These are phyloP conservation scores for Dillenia suffruticosa DNA, from an alignment of 164 flowering plant genomes.

Conservation along the genomic window DNA sequence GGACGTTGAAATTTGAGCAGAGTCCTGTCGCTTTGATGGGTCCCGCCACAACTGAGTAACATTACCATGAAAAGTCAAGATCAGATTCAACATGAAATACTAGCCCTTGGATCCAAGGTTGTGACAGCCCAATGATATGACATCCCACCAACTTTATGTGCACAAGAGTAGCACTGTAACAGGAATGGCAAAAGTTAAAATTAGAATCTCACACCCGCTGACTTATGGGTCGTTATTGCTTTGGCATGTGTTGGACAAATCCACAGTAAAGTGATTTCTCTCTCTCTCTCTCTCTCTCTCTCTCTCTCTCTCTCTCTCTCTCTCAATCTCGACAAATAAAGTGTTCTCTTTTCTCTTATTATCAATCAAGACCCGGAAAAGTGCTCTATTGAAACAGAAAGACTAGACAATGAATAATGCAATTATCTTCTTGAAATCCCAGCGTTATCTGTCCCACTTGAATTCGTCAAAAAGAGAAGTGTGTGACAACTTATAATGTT, in stretches of 20 bases:
- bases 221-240: slow-evolving; percentile 6
- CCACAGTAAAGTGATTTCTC: slow-evolving; percentile 6
- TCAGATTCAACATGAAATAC: background rate
- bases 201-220: slow-evolving; percentile 15
- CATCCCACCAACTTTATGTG: background rate
- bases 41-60: too few relatives aligned
- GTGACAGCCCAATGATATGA: background rate
- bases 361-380: too few relatives aligned
- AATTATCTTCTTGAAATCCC: slow-evolving; percentile 11
- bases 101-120: background rate
- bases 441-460: slow-evolving; percentile 1
- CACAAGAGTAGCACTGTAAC: background rate
- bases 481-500: background rate
- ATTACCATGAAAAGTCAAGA: too few relatives aligned
- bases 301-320: background rate
- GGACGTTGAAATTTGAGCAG: too few relatives aligned
- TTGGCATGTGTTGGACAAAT: slow-evolving; percentile 4
- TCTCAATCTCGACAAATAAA: slow-evolving; percentile 6
- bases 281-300: background rate
- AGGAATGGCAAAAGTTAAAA: too few relatives aligned
- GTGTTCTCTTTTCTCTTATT: slow-evolving; percentile 3
- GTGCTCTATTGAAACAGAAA: too few relatives aligned
- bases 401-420: slow-evolving; percentile 10
- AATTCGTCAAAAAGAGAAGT: background rate
- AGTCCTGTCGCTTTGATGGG: too few relatives aligned